A percentile compares a stretch with the other conserved stretches of the same genome.
Conservation (phyloP, 2,329 filamentous ascomycete genomes). For the Colletotrichum tanaceti region DNA sequence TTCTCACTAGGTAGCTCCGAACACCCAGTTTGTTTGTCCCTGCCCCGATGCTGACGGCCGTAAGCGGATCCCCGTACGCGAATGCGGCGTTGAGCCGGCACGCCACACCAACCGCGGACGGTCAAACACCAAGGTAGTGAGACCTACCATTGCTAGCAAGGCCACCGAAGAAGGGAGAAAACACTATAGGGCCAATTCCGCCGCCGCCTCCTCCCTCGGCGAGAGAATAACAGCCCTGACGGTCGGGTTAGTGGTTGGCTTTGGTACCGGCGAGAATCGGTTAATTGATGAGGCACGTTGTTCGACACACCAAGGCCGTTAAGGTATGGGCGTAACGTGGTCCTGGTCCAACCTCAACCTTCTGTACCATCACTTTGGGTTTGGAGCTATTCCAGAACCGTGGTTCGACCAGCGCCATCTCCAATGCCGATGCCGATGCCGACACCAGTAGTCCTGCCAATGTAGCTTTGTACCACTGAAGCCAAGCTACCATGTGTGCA, state of each 20-base stretch:
- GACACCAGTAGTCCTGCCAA: neutral
- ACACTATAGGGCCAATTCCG: neutral
- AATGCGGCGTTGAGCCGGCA: slow-evolving; percentile 32
- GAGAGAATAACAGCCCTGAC: neutral
- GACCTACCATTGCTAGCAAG: slow-evolving; percentile 18
- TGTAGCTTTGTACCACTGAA: neutral
- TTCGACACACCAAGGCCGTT: slow-evolving; percentile 5
- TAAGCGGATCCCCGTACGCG: slow-evolving; percentile 30
- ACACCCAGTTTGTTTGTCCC: slow-evolving; percentile 23
- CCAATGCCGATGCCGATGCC: slow-evolving; percentile 3
- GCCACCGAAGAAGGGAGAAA: slow-evolving; percentile 10
- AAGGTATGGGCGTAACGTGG: neutral
- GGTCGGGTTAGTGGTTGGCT: neutral
- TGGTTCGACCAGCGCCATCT: neutral
- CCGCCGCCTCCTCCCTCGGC: neutral
- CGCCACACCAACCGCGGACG: slow-evolving; percentile 24
- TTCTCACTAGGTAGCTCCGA: slow-evolving; percentile 27
- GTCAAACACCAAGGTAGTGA: slow-evolving; percentile 10
- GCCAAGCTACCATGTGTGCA: slow-evolving; percentile 1
- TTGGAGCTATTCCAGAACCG: neutral
- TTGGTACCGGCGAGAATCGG: neutral
- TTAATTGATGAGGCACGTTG: slow-evolving; percentile 5
- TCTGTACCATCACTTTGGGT: neutral
- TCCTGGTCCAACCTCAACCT: neutral
- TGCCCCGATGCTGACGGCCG: slow-evolving; percentile 36